Conservation (phyloP, 495 filamentous ascomycete genomes). For the Penicillium macrosclerotiorum region DNA sequence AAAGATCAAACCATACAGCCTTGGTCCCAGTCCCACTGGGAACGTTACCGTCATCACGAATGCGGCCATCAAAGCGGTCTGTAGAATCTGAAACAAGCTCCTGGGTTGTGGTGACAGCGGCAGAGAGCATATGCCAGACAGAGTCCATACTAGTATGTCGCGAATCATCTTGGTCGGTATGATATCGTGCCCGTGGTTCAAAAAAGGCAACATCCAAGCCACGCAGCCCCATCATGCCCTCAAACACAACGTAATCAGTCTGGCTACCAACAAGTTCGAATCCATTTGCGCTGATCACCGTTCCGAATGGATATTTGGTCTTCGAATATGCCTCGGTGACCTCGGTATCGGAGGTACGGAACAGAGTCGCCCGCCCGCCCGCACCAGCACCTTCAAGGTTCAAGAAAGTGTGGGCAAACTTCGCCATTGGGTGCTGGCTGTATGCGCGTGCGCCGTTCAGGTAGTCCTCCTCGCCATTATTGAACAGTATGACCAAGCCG, state of each 20-base stretch:
- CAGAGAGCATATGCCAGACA: constrained; percentile 92
- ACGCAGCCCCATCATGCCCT: constrained; percentile 74
- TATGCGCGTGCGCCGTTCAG: constrained; percentile 89
- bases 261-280: constrained; percentile 77
- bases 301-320: constrained; percentile 75
- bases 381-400: constrained; percentile 96
- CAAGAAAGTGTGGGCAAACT: constrained; percentile 77
- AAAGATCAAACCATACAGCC: constrained; percentile 93
- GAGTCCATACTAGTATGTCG: constrained; percentile 72
- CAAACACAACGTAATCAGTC: constrained; percentile 88
- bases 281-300: constrained; percentile 75
- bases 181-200: constrained; percentile 81
- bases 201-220: constrained; percentile 92
- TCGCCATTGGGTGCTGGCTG: constrained; percentile 72
- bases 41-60: constrained; percentile 59
- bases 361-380: constrained; percentile 82
- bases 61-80: constrained; percentile 61
- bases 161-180: constrained; percentile 86
- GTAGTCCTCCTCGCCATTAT: constrained; percentile 95
- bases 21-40: constrained; percentile 64
- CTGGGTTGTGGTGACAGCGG: constrained; percentile 68
- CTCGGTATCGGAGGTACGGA: constrained; percentile 83
- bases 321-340: constrained; percentile 76
- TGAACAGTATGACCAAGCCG: constrained; percentile 82
- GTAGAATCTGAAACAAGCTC: constrained; percentile 68